Percentiles rank a stretch among this genome's conserved stretches.
phyloP scores from a whole-genome alignment of 441 rosid species.

The Viola pubescens region DNA sequence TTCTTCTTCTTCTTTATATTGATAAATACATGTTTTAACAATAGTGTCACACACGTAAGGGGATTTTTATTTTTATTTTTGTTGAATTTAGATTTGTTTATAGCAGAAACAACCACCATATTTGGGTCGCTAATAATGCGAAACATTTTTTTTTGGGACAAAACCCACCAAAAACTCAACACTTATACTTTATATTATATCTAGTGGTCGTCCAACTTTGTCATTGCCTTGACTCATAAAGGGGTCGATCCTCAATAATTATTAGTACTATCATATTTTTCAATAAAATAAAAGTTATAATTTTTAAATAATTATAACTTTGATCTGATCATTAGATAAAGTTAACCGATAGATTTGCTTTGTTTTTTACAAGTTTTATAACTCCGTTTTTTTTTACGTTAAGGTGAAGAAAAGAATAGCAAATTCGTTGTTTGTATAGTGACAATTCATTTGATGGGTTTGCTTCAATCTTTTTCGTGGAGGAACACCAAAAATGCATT shows the following conservation, averaged over 20 bases:
- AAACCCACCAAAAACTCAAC: not conserved
- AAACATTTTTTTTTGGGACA: constrained; percentile 7
- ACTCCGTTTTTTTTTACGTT: no score
- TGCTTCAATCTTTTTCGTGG: not conserved
- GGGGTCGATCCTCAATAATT: not conserved
- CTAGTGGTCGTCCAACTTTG: not conserved
- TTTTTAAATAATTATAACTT: no score
- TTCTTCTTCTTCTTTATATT: no score
- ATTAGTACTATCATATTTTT: not conserved
- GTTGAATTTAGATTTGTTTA: not conserved
- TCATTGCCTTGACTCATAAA: constrained; percentile 6
- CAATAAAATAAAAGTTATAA: not conserved
- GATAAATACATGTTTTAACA: no score
- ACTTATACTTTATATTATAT: not conserved
- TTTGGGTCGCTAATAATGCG: constrained; percentile 9
- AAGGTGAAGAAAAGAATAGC: no score
- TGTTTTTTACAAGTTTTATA: no score
- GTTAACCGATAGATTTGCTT: not conserved
- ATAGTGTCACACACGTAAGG: no score
- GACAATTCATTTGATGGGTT: not conserved
- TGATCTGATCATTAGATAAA: not conserved
- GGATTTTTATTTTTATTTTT: no score
- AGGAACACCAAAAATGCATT: not conserved
- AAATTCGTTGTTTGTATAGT: no score
- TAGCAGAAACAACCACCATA: constrained; percentile 10